Evolutionary conservation across 495 filamentous ascomycete genomes (phyloP), one percentile per base, ranked within the genome.

Genomic region (Aspergillus nanangensis): DNA sequence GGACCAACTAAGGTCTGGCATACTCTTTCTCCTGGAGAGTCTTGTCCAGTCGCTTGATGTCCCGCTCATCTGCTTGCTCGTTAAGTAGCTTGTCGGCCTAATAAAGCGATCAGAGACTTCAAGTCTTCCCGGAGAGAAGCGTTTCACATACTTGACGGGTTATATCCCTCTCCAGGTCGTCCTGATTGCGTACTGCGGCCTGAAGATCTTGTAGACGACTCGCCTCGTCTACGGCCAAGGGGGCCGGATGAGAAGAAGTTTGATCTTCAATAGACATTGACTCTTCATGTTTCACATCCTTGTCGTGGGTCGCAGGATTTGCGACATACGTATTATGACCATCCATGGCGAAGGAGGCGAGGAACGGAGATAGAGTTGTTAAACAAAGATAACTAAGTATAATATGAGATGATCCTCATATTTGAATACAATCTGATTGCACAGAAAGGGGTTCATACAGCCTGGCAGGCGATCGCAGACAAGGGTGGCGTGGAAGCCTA

Each of bases 11-110:
- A n/a, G n/a, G n/a, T n/a, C n/a, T n/a, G 20, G 37, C 65, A 45
- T 68, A 78, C 71, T 79, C 71, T 57, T 82, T 86, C 27, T 80
- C 80, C 1, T 52, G 63, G 38, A 77, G 65, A 1, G 86, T 81
- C 60, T 88, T 93, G 40, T 92, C 86, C 41, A 96, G 78, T 46
- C 92, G 80, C 59, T 89, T 93, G 47, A 81, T 77, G 52, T 98
- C 93, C 40, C 84, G 80, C 65, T 93, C 88, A 58, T 96, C 84
- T 19, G 92, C 90, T 56, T 87, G 84, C 51, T 90, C 87, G 21
- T 79, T 80, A 36, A 96, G 74, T 9, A 87, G 69, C 47, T 79
- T 77, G 52, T 88, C 90, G 1, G 92, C 91, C 71, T 95, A 22
- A 5, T 24, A 31, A 20, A 10, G 5, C 8, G 29, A 44, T 62